phyloP scores from a whole-genome alignment of 768 basidiomycete species.

The Suillus americanus region DNA sequence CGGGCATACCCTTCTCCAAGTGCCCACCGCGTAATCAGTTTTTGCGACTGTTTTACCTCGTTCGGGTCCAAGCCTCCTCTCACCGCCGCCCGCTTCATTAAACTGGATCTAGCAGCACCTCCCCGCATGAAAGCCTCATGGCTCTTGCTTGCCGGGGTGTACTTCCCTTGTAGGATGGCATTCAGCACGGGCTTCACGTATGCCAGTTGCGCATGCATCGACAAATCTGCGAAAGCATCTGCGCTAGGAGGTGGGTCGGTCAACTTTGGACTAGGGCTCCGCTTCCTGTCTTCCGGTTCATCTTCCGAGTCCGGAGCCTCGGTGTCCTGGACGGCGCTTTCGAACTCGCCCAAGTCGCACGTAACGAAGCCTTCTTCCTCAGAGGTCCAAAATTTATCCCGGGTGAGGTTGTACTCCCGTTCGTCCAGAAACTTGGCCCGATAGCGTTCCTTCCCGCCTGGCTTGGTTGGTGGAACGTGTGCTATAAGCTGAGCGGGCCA shows the following conservation, averaged over 20 bases:
- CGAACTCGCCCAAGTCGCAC: constrained; percentile 62
- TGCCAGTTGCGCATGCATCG: constrained; percentile 57
- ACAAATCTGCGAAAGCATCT: constrained; percentile 45
- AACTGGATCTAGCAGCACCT: constrained; percentile 42
- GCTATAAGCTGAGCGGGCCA: constrained; percentile 69
- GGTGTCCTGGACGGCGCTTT: constrained; percentile 37
- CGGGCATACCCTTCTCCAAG: constrained; percentile 15
- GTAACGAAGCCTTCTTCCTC: constrained; percentile 60
- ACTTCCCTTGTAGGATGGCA: constrained; percentile 57
- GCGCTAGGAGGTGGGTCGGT: constrained; percentile 45
- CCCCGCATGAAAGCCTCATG: constrained; percentile 62
- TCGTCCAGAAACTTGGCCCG: constrained; percentile 60
- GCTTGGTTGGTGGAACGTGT: constrained; percentile 46
- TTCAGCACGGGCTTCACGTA: constrained; percentile 64
- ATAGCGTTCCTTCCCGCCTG: constrained; percentile 46
- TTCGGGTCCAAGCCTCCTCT: constrained; percentile 38
- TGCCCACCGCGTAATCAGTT: constrained; percentile 27
- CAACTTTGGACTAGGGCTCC: neutral
- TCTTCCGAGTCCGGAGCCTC: constrained; percentile 29
- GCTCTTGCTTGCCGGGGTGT: constrained; percentile 48
- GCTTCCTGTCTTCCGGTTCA: constrained; percentile 31
- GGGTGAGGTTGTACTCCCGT: constrained; percentile 36
- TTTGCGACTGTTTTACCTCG: constrained; percentile 40
- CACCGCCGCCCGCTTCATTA: constrained; percentile 32
- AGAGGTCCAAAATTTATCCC: constrained; percentile 56